Conservation (phyloP, 306 rosid genomes). For the Lagenaria siceraria region DNA sequence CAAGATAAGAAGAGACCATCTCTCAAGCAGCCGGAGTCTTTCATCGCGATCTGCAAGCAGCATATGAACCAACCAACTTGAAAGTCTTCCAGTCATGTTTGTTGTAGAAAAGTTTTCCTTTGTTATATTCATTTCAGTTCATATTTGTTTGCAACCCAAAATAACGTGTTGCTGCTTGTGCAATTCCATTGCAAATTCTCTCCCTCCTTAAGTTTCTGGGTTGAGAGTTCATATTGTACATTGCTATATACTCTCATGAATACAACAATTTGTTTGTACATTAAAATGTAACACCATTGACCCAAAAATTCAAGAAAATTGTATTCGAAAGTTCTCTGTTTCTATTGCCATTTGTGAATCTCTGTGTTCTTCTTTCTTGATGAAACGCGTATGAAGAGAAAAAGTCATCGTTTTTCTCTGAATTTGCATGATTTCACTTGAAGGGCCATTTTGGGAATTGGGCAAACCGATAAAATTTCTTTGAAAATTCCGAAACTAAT, state of each 20-base stretch:
- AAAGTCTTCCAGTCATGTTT: neutral
- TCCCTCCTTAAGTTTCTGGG: slow-evolving; percentile 1
- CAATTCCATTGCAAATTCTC: neutral
- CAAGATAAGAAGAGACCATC: slow-evolving; percentile 39
- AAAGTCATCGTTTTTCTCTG: neutral
- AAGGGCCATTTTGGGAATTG: neutral
- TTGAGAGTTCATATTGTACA: neutral
- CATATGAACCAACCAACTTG: slow-evolving; percentile 5
- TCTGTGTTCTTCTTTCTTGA: neutral
- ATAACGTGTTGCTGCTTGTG: neutral
- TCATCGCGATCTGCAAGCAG: slow-evolving; percentile 45
- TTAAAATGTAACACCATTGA: neutral
- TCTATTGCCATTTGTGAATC: neutral
- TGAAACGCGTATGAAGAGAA: neutral
- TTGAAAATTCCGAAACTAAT: neutral
- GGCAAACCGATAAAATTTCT: neutral
- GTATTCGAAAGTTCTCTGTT: neutral
- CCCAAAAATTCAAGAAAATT: neutral
- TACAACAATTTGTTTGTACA: neutral
- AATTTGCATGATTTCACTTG: neutral
- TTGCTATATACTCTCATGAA: neutral
- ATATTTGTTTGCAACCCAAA: neutral
- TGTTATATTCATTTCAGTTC: neutral
- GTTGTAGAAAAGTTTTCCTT: neutral
- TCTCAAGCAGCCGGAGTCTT: slow-evolving; percentile 33